phyloP scores from a whole-genome alignment of 306 rosid genomes.

The Lathyrus oleraceus region DNA sequence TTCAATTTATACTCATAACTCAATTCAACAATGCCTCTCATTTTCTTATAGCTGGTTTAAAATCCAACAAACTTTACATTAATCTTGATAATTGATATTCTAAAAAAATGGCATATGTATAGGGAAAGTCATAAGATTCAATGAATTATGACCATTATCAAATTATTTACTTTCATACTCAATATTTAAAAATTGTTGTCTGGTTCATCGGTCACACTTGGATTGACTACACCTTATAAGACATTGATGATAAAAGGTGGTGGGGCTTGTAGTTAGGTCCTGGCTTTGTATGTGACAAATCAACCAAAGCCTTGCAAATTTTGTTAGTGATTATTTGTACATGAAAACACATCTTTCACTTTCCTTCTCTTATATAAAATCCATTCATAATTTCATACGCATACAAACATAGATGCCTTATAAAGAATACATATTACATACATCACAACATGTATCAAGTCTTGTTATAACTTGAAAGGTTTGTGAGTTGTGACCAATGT shows the following conservation, averaged over 20 bases:
- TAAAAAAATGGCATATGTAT: background rate
- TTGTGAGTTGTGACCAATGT: background rate
- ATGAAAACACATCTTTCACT: background rate
- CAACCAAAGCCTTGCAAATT: background rate
- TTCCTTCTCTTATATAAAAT: background rate
- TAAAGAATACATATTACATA: background rate
- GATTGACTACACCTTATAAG: constrained; percentile 3
- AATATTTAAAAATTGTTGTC: background rate
- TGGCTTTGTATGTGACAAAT: constrained; percentile 15
- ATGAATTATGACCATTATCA: constrained; percentile 4
- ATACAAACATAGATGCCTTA: constrained; percentile 10
- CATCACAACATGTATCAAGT: background rate
- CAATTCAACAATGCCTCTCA: too few species aligned
- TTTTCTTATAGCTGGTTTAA: background rate
- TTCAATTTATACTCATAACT: too few species aligned
- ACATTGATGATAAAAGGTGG: constrained; percentile 23
- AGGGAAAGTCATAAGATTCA: background rate
- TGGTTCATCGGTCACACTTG: background rate
- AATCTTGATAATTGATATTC: background rate
- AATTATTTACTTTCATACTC: background rate
- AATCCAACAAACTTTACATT: background rate
- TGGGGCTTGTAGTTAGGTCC: constrained; percentile 32
- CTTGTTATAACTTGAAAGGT: constrained; percentile 13
- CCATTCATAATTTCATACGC: background rate
- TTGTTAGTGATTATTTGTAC: background rate